Conservation (phyloP, 805 yeast genomes). For the Cyberlindnera amylophila region DNA sequence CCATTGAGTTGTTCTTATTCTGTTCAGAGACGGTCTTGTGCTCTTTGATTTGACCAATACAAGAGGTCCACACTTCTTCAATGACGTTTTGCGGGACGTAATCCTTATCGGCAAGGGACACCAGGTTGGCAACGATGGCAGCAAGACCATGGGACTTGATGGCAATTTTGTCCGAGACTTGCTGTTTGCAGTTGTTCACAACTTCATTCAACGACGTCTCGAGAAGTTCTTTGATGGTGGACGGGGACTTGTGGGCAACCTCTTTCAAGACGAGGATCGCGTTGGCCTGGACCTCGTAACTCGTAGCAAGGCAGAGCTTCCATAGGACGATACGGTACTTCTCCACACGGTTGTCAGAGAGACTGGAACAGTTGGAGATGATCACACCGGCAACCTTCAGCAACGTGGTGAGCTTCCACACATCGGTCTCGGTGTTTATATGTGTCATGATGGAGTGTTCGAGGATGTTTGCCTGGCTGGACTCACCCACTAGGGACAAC, state of each 20-base stretch:
- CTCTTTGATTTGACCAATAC: conserved; percentile 35
- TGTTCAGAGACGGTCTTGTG: conserved; percentile 30
- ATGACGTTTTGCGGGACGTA: conserved; percentile 44
- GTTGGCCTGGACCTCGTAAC: conserved; percentile 38
- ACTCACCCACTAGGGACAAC: conserved; percentile 30
- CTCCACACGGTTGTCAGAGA: conserved; percentile 25
- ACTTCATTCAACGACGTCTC: conserved; percentile 33
- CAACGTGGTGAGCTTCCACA: conserved; percentile 15
- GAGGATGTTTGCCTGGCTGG: conserved; percentile 31
- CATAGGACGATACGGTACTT: conserved; percentile 30
- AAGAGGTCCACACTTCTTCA: conserved; percentile 40
- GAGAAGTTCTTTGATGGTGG: conserved; percentile 35
- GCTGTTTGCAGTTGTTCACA: conserved; percentile 31
- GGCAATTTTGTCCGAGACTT: conserved; percentile 24
- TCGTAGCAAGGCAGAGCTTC: conserved; percentile 35
- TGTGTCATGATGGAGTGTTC: conserved; percentile 17
- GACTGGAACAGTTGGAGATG: conserved; percentile 24
- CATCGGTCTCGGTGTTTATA: conserved; percentile 10
- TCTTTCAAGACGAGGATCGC: conserved; percentile 35
- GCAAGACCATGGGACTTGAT: conserved; percentile 38
- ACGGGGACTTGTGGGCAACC: conserved; percentile 32
- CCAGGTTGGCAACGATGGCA: conserved; percentile 34
- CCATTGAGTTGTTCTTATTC: conserved; percentile 34
- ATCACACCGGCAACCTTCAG: conserved; percentile 29
- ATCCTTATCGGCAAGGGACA: conserved; percentile 34